These are phyloP conservation scores for Cyberlindnera lachancei DNA, from an alignment of 805 yeast species.

Conservation along the genomic window DNA sequence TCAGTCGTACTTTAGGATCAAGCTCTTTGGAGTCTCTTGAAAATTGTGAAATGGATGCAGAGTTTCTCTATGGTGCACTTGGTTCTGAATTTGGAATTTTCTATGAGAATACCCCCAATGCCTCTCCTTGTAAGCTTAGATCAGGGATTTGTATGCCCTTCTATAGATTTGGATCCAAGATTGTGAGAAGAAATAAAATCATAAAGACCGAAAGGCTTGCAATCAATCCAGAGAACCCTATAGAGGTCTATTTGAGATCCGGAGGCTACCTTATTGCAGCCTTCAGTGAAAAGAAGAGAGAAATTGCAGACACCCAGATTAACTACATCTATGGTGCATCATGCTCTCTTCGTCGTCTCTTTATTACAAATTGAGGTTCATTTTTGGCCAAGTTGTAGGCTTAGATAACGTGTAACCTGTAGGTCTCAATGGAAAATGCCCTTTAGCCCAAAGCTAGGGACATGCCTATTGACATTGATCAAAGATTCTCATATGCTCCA, in stretches of 20 bases:
- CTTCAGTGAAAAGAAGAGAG: conserved; percentile 29
- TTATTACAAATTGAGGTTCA: conserved; percentile 17
- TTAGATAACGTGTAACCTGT: no score
- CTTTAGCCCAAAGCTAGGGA: no score
- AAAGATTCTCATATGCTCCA: no score
- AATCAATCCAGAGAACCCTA: conserved; percentile 8
- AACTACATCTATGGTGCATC: conserved; percentile 40
- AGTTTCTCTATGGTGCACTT: background rate
- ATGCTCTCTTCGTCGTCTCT: conserved; percentile 40
- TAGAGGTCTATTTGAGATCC: conserved; percentile 40
- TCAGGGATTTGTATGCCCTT: conserved; percentile 51
- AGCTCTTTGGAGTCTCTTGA: conserved; percentile 24
- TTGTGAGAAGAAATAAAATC: conserved; percentile 32
- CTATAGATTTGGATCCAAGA: conserved; percentile 33
- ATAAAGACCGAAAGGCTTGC: conserved; percentile 10
- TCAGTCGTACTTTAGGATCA: conserved; percentile 40
- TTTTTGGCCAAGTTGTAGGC: no score
- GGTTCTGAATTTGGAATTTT: conserved; percentile 44
- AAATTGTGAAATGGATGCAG: conserved; percentile 21
- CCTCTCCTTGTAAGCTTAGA: conserved; percentile 26
- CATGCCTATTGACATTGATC: no score
- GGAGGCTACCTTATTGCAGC: conserved; percentile 47
- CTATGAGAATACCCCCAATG: conserved; percentile 26
- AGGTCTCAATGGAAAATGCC: no score
- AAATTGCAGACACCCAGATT: conserved; percentile 29